Evolutionary conservation across 768 basidiomycete species (phyloP), one percentile per base, ranked within the genome.

Genomic region (Kwoniella europaea): DNA sequence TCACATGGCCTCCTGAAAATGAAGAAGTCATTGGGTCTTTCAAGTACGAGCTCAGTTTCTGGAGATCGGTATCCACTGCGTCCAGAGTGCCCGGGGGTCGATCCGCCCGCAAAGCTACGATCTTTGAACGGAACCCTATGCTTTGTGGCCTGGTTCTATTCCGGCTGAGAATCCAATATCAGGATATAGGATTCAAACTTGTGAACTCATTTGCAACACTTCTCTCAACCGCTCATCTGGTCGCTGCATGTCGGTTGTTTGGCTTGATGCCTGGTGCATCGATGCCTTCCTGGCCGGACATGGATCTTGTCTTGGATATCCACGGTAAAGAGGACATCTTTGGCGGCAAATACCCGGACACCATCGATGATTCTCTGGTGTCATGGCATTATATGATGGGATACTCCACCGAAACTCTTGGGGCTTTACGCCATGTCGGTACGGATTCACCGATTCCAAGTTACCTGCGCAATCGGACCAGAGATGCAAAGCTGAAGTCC

Each of bases 271-370:
- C 68, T 10, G 41, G 62, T 13, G 13, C 3, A 4, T 29, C 29
- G 13, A 9, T 2, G 15, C 7, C 7, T 53, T 27, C 54, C 55
- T 70, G 68, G 68, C 16, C 18, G 2, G 63, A 70, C 22, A 56
- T 70, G 55, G 55, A 65, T 12, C 15, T 64, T n/a, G n/a, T 70
- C 46, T 22, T 70, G 3, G 43, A 72, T 3, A 10, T 72, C 4
- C 71, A 68, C 24, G 71, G 71, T 29, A 55, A 63, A 27, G 67
- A 68, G n/a, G 67, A 68, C 58, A 59, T 72, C 44, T 68, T 68
- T 44, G 71, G 66, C 27, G 71, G 66, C 16, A 68, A 63, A 56
- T 50, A 44, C 16, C 71, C 71, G 9, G 6, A 58, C 10, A 68
- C 16, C 15, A 53, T 67, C 54, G 67, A 68, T 27, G 67, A 72